These are phyloP conservation scores for Pterula multifida DNA, from an alignment of 1,284 basidiomycete species.

Conservation along the genomic window DNA sequence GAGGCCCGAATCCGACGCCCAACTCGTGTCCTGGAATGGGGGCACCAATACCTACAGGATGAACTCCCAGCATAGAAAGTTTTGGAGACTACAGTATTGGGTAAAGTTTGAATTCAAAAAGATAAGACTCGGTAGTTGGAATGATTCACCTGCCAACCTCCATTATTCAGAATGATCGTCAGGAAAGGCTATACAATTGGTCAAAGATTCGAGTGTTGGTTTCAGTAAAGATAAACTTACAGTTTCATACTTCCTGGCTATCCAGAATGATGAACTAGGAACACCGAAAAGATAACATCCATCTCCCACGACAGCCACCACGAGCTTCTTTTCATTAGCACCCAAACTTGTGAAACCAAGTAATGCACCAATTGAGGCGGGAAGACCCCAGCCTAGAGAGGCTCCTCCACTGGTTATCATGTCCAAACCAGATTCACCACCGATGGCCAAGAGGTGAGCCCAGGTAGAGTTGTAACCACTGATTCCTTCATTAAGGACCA, in stretches of 20 bases:
- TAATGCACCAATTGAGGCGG: slow-evolving; percentile 46
- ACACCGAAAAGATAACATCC: slow-evolving; percentile 58
- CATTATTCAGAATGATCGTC: slow-evolving; percentile 60
- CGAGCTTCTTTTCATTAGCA: slow-evolving; percentile 28
- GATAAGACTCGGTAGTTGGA: background rate
- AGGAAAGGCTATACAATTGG: slow-evolving; percentile 42
- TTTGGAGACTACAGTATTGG: slow-evolving; percentile 39
- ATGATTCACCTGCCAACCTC: slow-evolving; percentile 46
- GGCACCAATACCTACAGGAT: slow-evolving; percentile 47
- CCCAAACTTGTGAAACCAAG: slow-evolving; percentile 27
- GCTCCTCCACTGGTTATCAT: slow-evolving; percentile 45
- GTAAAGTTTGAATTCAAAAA: background rate
- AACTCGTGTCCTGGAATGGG: slow-evolving; percentile 33
- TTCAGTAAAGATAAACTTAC: slow-evolving; percentile 23
- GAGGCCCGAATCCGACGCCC: slow-evolving; percentile 52
- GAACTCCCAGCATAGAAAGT: slow-evolving; percentile 50
- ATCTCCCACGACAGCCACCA: slow-evolving; percentile 52
- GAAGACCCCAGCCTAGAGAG: slow-evolving; percentile 54
- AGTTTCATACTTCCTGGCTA: slow-evolving; percentile 53
- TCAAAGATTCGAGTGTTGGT: background rate
- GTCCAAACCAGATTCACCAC: slow-evolving; percentile 29
- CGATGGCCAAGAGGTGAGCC: slow-evolving; percentile 37
- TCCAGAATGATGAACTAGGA: slow-evolving; percentile 57
- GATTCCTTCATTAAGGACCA: slow-evolving; percentile 54
- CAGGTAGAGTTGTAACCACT: slow-evolving; percentile 43